Base-by-base conservation (phyloP, 2,329 filamentous ascomycete genomes). In the Fusarium odoratissimum region DNA sequence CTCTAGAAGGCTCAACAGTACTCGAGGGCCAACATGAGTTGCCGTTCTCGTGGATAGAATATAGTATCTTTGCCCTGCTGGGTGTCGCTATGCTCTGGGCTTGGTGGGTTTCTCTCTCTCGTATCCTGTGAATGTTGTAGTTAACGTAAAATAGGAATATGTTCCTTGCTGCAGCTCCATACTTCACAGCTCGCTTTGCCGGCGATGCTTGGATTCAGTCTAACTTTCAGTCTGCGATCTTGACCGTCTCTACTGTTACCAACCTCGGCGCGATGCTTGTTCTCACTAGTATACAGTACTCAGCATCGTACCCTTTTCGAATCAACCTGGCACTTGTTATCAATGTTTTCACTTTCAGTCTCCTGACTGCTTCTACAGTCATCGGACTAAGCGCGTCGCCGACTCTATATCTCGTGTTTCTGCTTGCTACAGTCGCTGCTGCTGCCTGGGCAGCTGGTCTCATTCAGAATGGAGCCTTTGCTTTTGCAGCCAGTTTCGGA, bases 1-100 rank as follows among this genome's bases (percentile, higher is more conserved):
- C 72, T 14, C 71, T 77, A 33, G 74, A 80, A 19, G 76, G 67
- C 40, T 79, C 79, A 11, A 62, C 75, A 33, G 46, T 76, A 11
- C 69, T 75, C 23, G 81, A 82, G 23, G 79, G 75, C 25, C 77
- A 83, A 42, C 77, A 84, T 21, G 83, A 84, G 40, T 77, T 83
- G 38, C 86, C 86, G 23, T 97, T 97, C 84, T 97, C 94, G 70
- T 95, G 93, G 91, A 79, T 93, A 40, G 93, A 97, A 80, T 99
- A 98, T 83, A 85, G 83, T 76, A 91, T 97, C 79, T 98, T 98
- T 82, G 86, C 92, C 62, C 84, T 97, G 56, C 86, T 98, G 31
- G 96, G 96, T 56, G 87, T 97, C 63, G 93, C 95, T 58, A 98
- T 98, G 96, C 87, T 98, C 48, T 98, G 95, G 95, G 95, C 95